phyloP scores from a whole-genome alignment of 1,139 yeast species.

The Geotrichum siamense region DNA sequence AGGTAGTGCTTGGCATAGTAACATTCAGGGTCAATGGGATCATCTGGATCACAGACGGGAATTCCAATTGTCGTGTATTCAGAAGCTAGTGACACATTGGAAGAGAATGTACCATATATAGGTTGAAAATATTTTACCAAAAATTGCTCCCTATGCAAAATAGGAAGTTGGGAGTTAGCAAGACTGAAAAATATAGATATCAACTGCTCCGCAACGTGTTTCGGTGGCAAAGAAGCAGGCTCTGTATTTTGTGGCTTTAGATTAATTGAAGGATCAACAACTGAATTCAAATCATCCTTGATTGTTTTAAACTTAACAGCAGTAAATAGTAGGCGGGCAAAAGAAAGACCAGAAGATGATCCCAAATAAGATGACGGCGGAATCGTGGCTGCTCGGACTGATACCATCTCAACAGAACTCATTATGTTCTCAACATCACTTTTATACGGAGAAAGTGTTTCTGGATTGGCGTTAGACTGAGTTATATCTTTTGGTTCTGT shows the following conservation, averaged over 20 bases:
- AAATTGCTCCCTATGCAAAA: constrained; percentile 74
- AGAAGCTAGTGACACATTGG: constrained; percentile 52
- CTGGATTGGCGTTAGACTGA: neutral
- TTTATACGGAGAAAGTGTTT: neutral
- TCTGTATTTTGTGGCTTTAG: constrained; percentile 23
- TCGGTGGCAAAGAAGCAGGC: constrained; percentile 60
- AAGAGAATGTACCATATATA: constrained; percentile 61
- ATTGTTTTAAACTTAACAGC: constrained; percentile 51
- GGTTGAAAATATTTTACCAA: constrained; percentile 62
- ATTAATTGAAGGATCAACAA: constrained; percentile 13
- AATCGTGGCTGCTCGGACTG: constrained; percentile 20
- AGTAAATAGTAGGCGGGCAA: constrained; percentile 68
- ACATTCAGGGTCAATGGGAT: constrained; percentile 1
- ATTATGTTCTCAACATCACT: constrained; percentile 24
- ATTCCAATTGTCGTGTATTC: constrained; percentile 48
- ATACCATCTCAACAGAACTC: constrained; percentile 28
- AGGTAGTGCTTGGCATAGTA: constrained; percentile 10
- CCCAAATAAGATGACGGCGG: constrained; percentile 40
- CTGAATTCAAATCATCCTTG: constrained; percentile 32
- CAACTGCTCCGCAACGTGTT: constrained; percentile 59
- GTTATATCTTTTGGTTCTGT: neutral
- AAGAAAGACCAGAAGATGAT: constrained; percentile 52
- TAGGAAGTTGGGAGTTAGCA: constrained; percentile 74
- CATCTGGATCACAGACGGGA: constrained; percentile 15
- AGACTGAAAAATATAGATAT: constrained; percentile 67